These are phyloP conservation scores for Urtica urens DNA, from an alignment of 306 rosid genomes.

Conservation along the genomic window DNA sequence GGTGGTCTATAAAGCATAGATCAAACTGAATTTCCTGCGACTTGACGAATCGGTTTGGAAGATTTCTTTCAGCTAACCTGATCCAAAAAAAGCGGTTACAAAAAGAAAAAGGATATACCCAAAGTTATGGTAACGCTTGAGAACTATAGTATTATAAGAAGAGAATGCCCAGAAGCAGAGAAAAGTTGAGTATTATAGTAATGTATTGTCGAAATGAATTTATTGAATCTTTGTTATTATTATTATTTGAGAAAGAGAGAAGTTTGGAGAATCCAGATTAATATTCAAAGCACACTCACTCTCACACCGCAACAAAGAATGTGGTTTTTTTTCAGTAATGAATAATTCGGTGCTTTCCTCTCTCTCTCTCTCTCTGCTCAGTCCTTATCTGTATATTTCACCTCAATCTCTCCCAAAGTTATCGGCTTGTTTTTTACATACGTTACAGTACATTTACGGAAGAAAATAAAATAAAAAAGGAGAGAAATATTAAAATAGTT, in stretches of 20 bases:
- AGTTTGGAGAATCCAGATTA: slow-evolving; percentile 27
- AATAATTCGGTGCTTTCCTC: too few species aligned
- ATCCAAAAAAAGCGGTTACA: background rate
- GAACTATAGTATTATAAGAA: background rate
- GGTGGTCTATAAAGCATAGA: background rate
- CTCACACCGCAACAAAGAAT: slow-evolving; percentile 9
- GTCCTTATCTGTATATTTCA: too few species aligned
- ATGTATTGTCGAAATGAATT: background rate
- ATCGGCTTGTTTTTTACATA: too few species aligned
- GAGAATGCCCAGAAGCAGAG: slow-evolving; percentile 12
- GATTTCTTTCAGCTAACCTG: background rate
- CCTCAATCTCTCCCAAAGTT: too few species aligned
- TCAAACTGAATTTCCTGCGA: background rate
- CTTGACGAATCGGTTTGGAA: background rate
- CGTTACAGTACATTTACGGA: too few species aligned
- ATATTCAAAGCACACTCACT: background rate
- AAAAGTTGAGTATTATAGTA: background rate
- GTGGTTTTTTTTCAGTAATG: slow-evolving; percentile 10
- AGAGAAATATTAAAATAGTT: background rate
- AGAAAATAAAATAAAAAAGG: background rate
- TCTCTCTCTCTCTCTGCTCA: too few species aligned
- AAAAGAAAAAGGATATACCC: slow-evolving; percentile 1
- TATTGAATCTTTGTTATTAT: background rate
- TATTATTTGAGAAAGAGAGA: background rate
- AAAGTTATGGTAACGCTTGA: background rate